phyloP scores from a whole-genome alignment of 495 filamentous ascomycete genomes.

The Podospora tetraspora region DNA sequence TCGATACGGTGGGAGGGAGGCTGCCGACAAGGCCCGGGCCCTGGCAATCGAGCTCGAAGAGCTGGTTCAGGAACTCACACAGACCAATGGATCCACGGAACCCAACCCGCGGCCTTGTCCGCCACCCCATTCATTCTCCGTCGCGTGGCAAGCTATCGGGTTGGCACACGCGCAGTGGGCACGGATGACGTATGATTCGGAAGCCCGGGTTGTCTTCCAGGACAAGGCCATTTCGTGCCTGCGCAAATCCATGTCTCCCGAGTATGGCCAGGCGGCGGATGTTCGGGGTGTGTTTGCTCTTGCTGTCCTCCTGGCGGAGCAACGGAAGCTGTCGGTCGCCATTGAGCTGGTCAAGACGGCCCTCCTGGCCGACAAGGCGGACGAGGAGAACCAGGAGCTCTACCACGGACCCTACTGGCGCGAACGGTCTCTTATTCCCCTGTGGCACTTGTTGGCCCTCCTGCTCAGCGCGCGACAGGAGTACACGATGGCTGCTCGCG shows the following conservation, averaged over 20 bases:
- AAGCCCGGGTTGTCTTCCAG: slow-evolving; percentile 62
- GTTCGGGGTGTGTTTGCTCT: slow-evolving; percentile 73
- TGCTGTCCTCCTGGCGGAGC: slow-evolving; percentile 74
- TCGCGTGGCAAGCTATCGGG: slow-evolving; percentile 75
- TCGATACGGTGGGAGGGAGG: slow-evolving; percentile 65
- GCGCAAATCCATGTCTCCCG: slow-evolving; percentile 61
- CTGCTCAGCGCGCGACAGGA: slow-evolving; percentile 82
- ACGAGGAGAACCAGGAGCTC: slow-evolving; percentile 29
- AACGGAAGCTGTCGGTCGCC: slow-evolving; percentile 66
- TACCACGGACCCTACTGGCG: slow-evolving; percentile 40
- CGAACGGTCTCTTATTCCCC: slow-evolving; percentile 56
- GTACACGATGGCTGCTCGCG: slow-evolving; percentile 68
- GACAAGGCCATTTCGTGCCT: slow-evolving; percentile 68
- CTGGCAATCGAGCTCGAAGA: slow-evolving; percentile 60
- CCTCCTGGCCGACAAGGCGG: slow-evolving; percentile 39
- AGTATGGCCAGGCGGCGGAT: slow-evolving; percentile 55
- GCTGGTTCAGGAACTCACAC: slow-evolving; percentile 45
- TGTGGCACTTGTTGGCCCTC: slow-evolving; percentile 85
- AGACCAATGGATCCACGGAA: slow-evolving; percentile 27
- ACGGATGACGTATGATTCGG: slow-evolving; percentile 65
- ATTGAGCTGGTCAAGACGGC: slow-evolving; percentile 67
- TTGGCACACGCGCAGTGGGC: slow-evolving; percentile 83
- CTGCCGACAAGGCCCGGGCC: slow-evolving; percentile 70
- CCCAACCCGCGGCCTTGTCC: slow-evolving; percentile 28
- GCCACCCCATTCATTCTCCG: slow-evolving; percentile 51